A percentile compares a stretch with the other conserved stretches of the same genome.
phyloP scores from a whole-genome alignment of 163 green algal genomes.

The Scenedesmus sp. region DNA sequence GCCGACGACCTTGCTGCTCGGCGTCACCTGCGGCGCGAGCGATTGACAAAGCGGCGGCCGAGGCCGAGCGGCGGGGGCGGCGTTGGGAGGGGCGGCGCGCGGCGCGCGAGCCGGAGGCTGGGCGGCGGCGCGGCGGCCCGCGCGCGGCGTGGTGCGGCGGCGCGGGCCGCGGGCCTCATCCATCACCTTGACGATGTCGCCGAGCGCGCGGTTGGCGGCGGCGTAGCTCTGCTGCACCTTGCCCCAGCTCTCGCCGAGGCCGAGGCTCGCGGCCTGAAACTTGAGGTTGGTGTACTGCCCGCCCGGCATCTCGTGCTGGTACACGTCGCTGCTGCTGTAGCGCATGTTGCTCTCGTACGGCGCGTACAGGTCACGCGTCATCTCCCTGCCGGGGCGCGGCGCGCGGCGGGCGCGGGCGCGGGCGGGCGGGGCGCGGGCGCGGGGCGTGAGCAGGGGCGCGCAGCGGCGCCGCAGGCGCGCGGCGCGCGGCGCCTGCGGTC shows the following conservation, averaged over 20 bases:
- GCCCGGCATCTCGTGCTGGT: conserved; percentile 92
- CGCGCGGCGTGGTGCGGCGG: too few species aligned
- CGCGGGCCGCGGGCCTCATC: too few species aligned
- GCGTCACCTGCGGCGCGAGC: conserved; percentile 70
- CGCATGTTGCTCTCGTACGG: conserved; percentile 91
- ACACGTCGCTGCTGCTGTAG: conserved; percentile 84
- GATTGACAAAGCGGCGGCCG: neutral
- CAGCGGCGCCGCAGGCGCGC: neutral
- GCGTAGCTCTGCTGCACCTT: conserved; percentile 90
- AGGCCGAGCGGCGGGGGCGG: neutral
- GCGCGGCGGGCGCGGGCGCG: too few species aligned
- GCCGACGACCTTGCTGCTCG: conserved; percentile 87
- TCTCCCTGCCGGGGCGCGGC: conserved; percentile 69
- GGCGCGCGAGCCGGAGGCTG: too few species aligned
- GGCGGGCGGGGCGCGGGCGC: too few species aligned
- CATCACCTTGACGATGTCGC: conserved; percentile 79
- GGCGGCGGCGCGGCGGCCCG: neutral
- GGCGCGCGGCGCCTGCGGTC: too few species aligned
- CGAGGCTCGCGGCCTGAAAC: conserved; percentile 78
- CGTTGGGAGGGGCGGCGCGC: neutral
- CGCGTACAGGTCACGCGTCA: conserved; percentile 85
- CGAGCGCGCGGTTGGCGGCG: conserved; percentile 76
- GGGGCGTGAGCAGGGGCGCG: neutral
- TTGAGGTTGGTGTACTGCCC: conserved; percentile 98
- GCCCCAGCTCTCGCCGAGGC: conserved; percentile 86